Conservation (phyloP, 495 filamentous ascomycete genomes). For the Parmelia sp. region DNA sequence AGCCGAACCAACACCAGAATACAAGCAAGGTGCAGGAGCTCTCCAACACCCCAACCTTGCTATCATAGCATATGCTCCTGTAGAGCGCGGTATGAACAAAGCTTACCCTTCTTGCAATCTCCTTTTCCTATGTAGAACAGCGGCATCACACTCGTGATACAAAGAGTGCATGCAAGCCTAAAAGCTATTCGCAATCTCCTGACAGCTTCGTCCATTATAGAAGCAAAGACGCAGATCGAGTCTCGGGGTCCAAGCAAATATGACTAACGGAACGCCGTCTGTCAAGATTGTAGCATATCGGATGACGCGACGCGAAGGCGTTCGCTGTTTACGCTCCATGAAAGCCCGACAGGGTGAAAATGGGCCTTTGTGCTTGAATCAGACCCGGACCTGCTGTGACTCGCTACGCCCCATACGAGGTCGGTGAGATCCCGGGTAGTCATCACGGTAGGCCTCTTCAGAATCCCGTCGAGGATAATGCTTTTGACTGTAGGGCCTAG, state of each 20-base stretch:
- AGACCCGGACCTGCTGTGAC: neutral
- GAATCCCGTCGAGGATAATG: slow-evolving; percentile 13
- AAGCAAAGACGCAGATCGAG: neutral
- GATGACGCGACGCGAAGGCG: neutral
- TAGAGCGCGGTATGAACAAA: neutral
- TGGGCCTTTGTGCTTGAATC: neutral
- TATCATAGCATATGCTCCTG: neutral
- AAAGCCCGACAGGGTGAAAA: neutral
- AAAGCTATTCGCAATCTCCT: neutral
- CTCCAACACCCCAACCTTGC: neutral
- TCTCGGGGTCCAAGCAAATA: neutral
- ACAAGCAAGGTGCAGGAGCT: neutral
- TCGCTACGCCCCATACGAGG: slow-evolving; percentile 5
- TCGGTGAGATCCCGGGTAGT: slow-evolving; percentile 9
- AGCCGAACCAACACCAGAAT: neutral
- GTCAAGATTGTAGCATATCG: neutral
- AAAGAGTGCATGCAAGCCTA: neutral
- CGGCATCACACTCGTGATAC: neutral
- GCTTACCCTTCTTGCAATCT: neutral
- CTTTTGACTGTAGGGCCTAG: neutral
- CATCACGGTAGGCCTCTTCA: slow-evolving; percentile 15
- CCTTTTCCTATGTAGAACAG: slow-evolving; percentile 6
- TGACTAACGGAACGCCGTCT: neutral
- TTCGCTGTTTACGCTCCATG: neutral
- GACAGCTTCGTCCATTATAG: neutral